These are phyloP conservation scores for Selaginella tamariscina DNA, from an alignment of 75 land plant genomes.

Conservation along the genomic window DNA sequence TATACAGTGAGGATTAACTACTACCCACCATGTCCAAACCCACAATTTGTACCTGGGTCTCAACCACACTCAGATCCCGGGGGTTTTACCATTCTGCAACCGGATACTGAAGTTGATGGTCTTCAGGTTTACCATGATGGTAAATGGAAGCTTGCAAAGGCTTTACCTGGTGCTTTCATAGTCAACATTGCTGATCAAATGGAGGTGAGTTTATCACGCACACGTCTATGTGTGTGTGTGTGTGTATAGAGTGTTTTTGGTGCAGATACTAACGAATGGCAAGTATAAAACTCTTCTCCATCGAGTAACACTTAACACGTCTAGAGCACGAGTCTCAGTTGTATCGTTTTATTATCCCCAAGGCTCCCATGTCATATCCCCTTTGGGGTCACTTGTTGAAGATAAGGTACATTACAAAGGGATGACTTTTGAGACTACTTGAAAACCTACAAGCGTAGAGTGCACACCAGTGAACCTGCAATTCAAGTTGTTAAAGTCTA, in stretches of 20 bases:
- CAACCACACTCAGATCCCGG: conserved; percentile 43
- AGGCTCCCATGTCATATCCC: too few relatives aligned
- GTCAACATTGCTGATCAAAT: conserved; percentile 51
- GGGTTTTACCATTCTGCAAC: conserved; percentile 34
- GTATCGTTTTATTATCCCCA: conserved; percentile 8
- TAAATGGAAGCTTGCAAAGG: conserved; percentile 37
- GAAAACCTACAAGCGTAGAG: too few relatives aligned
- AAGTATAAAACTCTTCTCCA: not conserved
- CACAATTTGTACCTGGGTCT: conserved; percentile 33
- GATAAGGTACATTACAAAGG: too few relatives aligned
- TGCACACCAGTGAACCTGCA: too few relatives aligned
- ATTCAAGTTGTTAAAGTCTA: too few relatives aligned
- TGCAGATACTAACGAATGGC: conserved; percentile 11
- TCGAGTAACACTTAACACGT: not conserved
- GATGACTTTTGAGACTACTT: too few relatives aligned
- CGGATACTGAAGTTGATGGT: conserved; percentile 28
- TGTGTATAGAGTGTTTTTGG: not conserved
- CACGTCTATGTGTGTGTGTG: not conserved
- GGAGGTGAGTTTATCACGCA: conserved; percentile 29
- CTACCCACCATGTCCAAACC: conserved; percentile 52
- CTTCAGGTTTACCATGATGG: conserved; percentile 35
- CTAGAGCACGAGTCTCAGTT: conserved; percentile 1
- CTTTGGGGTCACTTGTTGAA: too few relatives aligned
- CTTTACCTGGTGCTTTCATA: conserved; percentile 34
- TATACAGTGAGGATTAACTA: too few relatives aligned